These are phyloP conservation scores for Orbilia blumenaviensis DNA, from an alignment of 2,329 filamentous ascomycete genomes.

Conservation along the genomic window DNA sequence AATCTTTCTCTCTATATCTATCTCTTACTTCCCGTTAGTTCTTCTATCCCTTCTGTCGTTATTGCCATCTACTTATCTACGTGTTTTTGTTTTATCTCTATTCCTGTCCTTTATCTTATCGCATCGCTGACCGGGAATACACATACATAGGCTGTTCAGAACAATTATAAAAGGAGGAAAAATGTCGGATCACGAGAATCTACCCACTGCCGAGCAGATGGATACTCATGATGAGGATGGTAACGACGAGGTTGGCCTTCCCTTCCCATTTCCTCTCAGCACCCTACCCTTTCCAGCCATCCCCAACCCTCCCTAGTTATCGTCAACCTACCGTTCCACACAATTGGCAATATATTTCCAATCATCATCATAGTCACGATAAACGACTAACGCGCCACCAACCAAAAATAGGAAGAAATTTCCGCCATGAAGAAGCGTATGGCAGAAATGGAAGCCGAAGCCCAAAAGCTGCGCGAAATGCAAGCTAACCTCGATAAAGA, in stretches of 20 bases:
- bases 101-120: not conserved
- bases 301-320: not conserved
- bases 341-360: no score
- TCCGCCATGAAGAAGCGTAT: constrained; percentile 86
- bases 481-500: constrained; percentile 86
- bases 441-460: constrained; percentile 90
- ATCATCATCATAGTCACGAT: no score
- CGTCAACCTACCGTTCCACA: not conserved
- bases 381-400: not conserved
- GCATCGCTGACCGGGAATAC: constrained; percentile 10
- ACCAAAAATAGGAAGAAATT: constrained; percentile 73
- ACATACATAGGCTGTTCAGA: not conserved
- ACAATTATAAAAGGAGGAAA: not conserved
- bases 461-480: constrained; percentile 85
- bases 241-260: constrained; percentile 39
- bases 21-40: not conserved
- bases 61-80: no score
- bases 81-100: not conserved
- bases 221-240: constrained; percentile 52
- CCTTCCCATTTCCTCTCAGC: not conserved
- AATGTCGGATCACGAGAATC: constrained; percentile 51
- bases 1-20: not conserved
- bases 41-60: no score
- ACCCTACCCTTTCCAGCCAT: not conserved
- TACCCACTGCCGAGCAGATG: constrained; percentile 53